Conservation (phyloP, 179 eudicot species). For the Vitellaria paradoxa region DNA sequence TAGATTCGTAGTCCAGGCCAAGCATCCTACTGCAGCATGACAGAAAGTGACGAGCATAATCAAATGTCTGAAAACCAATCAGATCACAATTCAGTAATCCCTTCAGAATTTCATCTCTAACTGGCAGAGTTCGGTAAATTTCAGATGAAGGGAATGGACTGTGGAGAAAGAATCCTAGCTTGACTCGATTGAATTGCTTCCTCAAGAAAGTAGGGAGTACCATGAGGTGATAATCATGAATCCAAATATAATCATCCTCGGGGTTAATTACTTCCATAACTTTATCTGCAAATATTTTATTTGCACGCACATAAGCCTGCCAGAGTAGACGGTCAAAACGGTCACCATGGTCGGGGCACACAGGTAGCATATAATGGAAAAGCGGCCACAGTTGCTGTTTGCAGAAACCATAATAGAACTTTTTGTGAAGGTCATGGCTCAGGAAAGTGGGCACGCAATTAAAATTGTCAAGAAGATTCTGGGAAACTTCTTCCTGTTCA, state of each 20-base stretch:
- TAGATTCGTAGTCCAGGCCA: conserved; percentile 82
- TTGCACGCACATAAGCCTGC: conserved; percentile 90
- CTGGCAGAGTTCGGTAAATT: conserved; percentile 83
- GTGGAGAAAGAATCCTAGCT: conserved; percentile 85
- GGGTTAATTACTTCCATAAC: conserved; percentile 87
- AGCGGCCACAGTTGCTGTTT: conserved; percentile 94
- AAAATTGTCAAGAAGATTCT: conserved; percentile 68
- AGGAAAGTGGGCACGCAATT: conserved; percentile 85
- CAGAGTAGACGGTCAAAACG: conserved; percentile 80
- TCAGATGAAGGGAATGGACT: conserved; percentile 94
- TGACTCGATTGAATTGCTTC: conserved; percentile 68
- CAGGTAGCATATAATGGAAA: conserved; percentile 92
- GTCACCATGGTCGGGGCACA: conserved; percentile 87
- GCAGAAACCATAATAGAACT: conserved; percentile 78
- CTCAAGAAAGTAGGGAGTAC: conserved; percentile 79
- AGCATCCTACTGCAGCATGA: conserved; percentile 92
- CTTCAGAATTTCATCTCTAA: conserved; percentile 76
- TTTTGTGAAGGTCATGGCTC: conserved; percentile 62
- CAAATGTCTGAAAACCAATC: conserved; percentile 91
- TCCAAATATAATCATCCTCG: conserved; percentile 83
- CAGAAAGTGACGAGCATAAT: conserved; percentile 87
- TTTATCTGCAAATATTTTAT: conserved; percentile 82
- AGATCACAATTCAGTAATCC: conserved; percentile 80
- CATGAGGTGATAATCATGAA: conserved; percentile 92
- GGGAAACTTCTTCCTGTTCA: conserved; percentile 85